Evolutionary conservation across 805 yeast species (phyloP).

Genomic region (Ogataea paradorogensis): DNA sequence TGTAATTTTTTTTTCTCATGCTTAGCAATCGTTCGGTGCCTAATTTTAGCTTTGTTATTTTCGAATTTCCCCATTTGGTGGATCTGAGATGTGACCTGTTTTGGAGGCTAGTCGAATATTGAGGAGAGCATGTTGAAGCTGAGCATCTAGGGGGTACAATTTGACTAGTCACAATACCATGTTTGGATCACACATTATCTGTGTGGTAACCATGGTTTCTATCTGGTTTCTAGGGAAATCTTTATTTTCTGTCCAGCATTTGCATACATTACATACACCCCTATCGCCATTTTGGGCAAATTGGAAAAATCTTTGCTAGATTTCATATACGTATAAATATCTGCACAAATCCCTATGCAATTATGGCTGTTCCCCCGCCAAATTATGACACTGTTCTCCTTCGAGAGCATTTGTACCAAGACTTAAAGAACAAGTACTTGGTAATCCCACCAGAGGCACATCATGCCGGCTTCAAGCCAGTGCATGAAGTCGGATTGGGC

Average conservation of each 20-base stretch:
- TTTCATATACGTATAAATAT: not conserved
- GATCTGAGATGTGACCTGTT: not conserved
- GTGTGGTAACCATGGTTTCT: too few species aligned
- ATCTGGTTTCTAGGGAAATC: too few species aligned
- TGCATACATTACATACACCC: not conserved
- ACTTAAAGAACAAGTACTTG: slow-evolving; percentile 22
- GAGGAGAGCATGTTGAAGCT: not conserved
- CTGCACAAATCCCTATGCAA: not conserved
- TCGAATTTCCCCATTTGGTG: slow-evolving; percentile 2
- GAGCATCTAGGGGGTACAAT: not conserved
- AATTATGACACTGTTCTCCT: slow-evolving; percentile 32
- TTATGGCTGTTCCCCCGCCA: slow-evolving; percentile 34
- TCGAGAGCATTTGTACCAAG: slow-evolving; percentile 34
- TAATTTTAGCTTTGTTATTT: slow-evolving; percentile 1
- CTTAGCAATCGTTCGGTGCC: not conserved
- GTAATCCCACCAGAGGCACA: slow-evolving; percentile 29
- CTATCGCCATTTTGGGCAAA: not conserved
- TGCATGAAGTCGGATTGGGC: slow-evolving; percentile 33
- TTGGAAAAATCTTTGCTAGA: not conserved
- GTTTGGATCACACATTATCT: too few species aligned
- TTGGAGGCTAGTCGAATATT: not conserved
- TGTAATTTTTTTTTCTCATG: not conserved
- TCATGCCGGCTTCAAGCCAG: slow-evolving; percentile 28
- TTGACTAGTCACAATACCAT: not conserved
- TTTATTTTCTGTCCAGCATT: not conserved